phyloP scores from a whole-genome alignment of 305 asterid species.

The Nicotiana rustica region DNA sequence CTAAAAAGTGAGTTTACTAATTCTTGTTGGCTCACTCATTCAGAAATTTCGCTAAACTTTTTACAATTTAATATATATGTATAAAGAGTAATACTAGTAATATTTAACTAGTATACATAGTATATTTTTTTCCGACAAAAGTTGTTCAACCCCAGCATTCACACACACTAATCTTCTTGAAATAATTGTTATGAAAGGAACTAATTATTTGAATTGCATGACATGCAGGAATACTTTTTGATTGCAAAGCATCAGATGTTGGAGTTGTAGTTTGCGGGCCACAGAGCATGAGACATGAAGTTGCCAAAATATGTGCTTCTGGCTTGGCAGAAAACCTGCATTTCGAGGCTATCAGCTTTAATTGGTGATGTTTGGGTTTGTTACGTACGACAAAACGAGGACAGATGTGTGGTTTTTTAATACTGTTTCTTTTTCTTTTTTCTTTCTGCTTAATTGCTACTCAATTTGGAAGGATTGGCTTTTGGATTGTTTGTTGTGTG shows the following conservation, averaged over 20 bases:
- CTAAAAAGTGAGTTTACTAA: conserved; percentile 51
- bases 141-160: not conserved
- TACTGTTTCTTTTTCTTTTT: not conserved
- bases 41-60: no score
- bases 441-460: not conserved
- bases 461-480: not conserved
- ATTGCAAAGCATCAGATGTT: conserved; percentile 39
- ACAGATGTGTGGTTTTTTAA: not conserved
- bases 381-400: not conserved
- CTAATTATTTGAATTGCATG: not conserved
- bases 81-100: no score
- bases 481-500: not conserved
- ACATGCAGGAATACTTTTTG: conserved; percentile 49
- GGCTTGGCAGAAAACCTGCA: conserved; percentile 37
- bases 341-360: conserved; percentile 54
- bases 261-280: conserved; percentile 59
- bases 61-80: no score
- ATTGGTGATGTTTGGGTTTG: conserved; percentile 41
- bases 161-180: not conserved
- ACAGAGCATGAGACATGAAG: conserved; percentile 53
- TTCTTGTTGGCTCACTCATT: not conserved
- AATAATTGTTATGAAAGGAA: not conserved
- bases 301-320: conserved; percentile 54
- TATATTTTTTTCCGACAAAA: not conserved
- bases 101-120: no score